These are phyloP conservation scores for Xerocomellus intermedius DNA, from an alignment of 768 basidiomycete species.

Conservation along the genomic window DNA sequence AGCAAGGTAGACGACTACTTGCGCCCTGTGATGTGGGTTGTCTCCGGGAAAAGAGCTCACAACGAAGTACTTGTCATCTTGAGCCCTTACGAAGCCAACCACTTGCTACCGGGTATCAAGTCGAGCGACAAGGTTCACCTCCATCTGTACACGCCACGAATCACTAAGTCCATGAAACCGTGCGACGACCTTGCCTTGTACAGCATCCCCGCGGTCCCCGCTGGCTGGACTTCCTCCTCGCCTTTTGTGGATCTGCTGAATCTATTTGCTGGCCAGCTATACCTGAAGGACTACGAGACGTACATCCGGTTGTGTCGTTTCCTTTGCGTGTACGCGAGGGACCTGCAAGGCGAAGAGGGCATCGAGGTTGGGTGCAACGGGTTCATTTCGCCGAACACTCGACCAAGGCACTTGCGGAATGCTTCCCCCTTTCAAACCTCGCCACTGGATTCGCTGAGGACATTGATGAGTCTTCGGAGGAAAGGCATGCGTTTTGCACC, in stretches of 20 bases:
- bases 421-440: conserved; percentile 33
- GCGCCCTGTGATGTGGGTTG: conserved; percentile 32
- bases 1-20: conserved; percentile 15
- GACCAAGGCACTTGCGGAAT: conserved; percentile 2
- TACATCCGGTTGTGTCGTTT: conserved; percentile 30
- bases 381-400: conserved; percentile 18
- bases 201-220: not conserved
- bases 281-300: conserved; percentile 25
- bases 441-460: conserved; percentile 32
- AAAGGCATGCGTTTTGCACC: conserved; percentile 38
- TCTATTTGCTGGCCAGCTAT: conserved; percentile 35
- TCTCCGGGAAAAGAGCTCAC: conserved; percentile 8
- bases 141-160: conserved; percentile 44
- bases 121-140: conserved; percentile 34
- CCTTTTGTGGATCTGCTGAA: conserved; percentile 23
- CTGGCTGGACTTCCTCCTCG: not conserved
- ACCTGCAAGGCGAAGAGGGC: conserved; percentile 5
- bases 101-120: conserved; percentile 37
- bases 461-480: conserved; percentile 31
- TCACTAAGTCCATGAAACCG: conserved; percentile 32
- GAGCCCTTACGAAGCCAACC: conserved; percentile 43
- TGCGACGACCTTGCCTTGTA: conserved; percentile 34
- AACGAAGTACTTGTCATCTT: conserved; percentile 33
- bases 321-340: conserved; percentile 25
- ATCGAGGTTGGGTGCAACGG: conserved; percentile 17